Evolutionary conservation across 2,329 filamentous ascomycete genomes (phyloP).

Genomic region (Arthrobotrys megalospora): DNA sequence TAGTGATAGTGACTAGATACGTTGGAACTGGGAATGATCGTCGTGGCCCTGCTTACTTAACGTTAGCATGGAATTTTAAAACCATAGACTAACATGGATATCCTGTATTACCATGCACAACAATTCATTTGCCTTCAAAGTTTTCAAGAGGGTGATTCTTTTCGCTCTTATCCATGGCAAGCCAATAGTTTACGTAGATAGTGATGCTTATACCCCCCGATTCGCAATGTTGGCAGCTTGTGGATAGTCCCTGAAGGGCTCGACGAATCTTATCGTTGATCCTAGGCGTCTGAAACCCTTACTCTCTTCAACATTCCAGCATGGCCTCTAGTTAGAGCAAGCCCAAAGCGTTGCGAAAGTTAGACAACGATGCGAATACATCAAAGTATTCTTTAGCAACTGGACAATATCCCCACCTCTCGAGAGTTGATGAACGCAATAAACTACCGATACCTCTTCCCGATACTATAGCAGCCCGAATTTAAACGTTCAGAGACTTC

Average conservation of each 20-base stretch:
- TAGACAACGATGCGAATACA: too few relatives aligned
- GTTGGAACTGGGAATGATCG: neutral
- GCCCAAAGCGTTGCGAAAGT: too few relatives aligned
- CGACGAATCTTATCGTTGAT: neutral
- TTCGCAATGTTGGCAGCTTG: neutral
- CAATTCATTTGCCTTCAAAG: neutral
- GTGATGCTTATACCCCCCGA: too few relatives aligned
- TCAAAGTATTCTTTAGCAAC: too few relatives aligned
- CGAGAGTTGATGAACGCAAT: too few relatives aligned
- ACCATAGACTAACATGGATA: neutral
- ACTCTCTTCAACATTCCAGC: neutral
- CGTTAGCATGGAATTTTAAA: neutral
- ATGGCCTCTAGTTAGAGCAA: too few relatives aligned
- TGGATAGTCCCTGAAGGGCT: neutral
- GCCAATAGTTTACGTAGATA: neutral
- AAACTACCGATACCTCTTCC: too few relatives aligned
- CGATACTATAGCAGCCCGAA: too few relatives aligned
- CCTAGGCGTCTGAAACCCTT: neutral
- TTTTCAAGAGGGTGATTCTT: too few relatives aligned
- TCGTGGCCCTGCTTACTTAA: conserved; percentile 7
- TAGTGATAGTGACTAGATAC: neutral
- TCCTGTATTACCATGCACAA: conserved; percentile 9
- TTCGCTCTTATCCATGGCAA: too few relatives aligned
- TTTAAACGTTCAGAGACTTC: too few relatives aligned
- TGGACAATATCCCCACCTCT: too few relatives aligned